Percentiles rank a stretch among this genome's conserved stretches.
phyloP scores from a whole-genome alignment of 78 protist genomes.

The slime mould (Dictyostelium discoideum) region dicty_2.7 NC_007091.3:1637501-1638000 shows the following conservation, averaged over 20 bases:
- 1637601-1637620: constrained; percentile 80
- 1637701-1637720: constrained; percentile 75
- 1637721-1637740: constrained; percentile 97
- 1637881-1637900: constrained; percentile 91
- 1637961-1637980: neutral
- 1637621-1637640: constrained; percentile 89
- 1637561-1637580: constrained; percentile 93
- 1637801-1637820: too few species aligned
- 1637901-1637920: constrained; percentile 87
- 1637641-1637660: constrained; percentile 92
- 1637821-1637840: neutral
- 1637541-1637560: constrained; percentile 94
- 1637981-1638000: constrained; percentile 82
- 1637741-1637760: constrained; percentile 90
- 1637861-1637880: constrained; percentile 56
- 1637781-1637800: constrained; percentile 16
- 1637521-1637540: constrained; percentile 79
- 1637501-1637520: constrained; percentile 95
- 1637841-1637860: neutral
- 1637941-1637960: constrained; percentile 40
- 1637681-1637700: constrained; percentile 70
- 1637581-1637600: constrained; percentile 84
- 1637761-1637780: constrained; percentile 86
- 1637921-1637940: constrained; percentile 81
- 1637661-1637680: constrained; percentile 82